phyloP scores from a whole-genome alignment of 768 basidiomycete genomes.

The Trametes maxima region DNA sequence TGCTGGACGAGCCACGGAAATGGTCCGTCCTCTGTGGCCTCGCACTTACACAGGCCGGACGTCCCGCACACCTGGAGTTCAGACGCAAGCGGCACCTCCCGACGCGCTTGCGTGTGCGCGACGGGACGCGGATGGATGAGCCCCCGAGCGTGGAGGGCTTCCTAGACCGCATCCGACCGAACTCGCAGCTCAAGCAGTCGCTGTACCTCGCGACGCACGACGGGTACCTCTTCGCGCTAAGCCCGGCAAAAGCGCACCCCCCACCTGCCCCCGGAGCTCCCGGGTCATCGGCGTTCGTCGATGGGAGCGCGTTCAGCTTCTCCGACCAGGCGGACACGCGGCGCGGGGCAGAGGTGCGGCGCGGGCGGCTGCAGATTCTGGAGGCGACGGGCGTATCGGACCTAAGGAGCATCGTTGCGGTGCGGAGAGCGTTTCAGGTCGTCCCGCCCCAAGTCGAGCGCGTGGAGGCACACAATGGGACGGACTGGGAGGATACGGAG shows the following conservation, averaged over 20 bases:
- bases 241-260: slow-evolving; percentile 56
- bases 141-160: slow-evolving; percentile 89
- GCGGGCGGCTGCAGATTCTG: slow-evolving; percentile 66
- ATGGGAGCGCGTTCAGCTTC: slow-evolving; percentile 29
- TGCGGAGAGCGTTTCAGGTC: slow-evolving; percentile 64
- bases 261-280: slow-evolving; percentile 67
- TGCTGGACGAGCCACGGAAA: slow-evolving; percentile 58
- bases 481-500: slow-evolving; percentile 34
- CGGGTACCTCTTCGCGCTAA: slow-evolving; percentile 68
- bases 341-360: slow-evolving; percentile 54
- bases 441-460: slow-evolving; percentile 35
- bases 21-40: slow-evolving; percentile 81
- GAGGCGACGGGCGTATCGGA: slow-evolving; percentile 71
- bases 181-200: slow-evolving; percentile 55
- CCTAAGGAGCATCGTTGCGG: slow-evolving; percentile 63
- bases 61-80: slow-evolving; percentile 66
- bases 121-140: slow-evolving; percentile 59
- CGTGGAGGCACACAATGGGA: not conserved
- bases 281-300: slow-evolving; percentile 30
- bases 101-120: slow-evolving; percentile 43
- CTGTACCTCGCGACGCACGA: slow-evolving; percentile 75
- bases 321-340: slow-evolving; percentile 38
- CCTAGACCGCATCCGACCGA: slow-evolving; percentile 67
- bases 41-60: slow-evolving; percentile 65
- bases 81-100: slow-evolving; percentile 73